Evolutionary conservation across 805 yeast species (phyloP).

Genomic region (Cyberlindnera lachancei): DNA sequence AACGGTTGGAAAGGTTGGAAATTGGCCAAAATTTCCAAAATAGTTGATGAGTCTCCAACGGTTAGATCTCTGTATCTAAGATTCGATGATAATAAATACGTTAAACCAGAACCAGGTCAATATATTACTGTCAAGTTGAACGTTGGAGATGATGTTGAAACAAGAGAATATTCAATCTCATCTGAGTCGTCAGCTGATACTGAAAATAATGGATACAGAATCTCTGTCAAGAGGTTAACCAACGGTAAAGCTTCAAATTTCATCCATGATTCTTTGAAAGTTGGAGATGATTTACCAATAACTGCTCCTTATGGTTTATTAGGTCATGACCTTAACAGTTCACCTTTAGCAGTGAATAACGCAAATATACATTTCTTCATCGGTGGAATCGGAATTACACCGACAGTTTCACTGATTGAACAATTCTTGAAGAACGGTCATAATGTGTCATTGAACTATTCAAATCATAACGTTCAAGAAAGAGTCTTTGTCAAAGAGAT

Average conservation of each 20-base stretch:
- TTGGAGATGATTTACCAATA: conserved; percentile 41
- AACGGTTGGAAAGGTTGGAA: conserved; percentile 57
- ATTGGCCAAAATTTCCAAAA: conserved; percentile 36
- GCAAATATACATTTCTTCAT: conserved; percentile 36
- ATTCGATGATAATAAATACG: conserved; percentile 35
- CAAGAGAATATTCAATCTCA: conserved; percentile 57
- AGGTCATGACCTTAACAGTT: too few relatives aligned
- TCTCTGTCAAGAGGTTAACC: conserved; percentile 45
- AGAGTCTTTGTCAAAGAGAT: conserved; percentile 13
- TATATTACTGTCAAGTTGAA: conserved; percentile 30
- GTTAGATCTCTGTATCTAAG: conserved; percentile 46
- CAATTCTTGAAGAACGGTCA: conserved; percentile 13
- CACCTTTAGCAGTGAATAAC: conserved; percentile 8
- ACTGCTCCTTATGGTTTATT: conserved; percentile 58
- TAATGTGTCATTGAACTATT: conserved; percentile 10
- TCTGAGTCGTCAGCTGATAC: conserved; percentile 20
- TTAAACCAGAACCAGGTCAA: conserved; percentile 31
- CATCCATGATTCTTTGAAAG: conserved; percentile 39
- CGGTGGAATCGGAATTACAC: conserved; percentile 68
- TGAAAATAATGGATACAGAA: conserved; percentile 36
- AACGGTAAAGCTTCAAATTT: conserved; percentile 45
- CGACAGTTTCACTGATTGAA: conserved; percentile 47
- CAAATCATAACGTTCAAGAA: conserved; percentile 7
- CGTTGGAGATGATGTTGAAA: conserved; percentile 32
- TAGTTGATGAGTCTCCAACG: conserved; percentile 36